Conservation (phyloP, 306 rosid genomes). For the Dicorynia guianensis region DNA sequence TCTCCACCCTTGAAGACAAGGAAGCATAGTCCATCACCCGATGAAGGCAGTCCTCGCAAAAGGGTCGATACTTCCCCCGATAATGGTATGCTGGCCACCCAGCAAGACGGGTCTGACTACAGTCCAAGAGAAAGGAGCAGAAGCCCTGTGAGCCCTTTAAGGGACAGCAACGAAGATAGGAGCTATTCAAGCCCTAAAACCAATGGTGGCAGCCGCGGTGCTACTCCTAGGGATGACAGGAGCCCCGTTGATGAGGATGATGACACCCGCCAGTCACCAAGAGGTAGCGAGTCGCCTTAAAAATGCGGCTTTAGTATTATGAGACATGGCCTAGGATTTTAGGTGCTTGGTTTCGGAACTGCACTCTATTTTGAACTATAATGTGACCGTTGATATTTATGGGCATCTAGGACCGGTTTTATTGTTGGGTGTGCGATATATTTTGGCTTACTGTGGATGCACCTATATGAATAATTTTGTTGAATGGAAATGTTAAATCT, state of each 20-base stretch:
- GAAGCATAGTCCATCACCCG: slow-evolving; percentile 54
- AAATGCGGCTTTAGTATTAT: background rate
- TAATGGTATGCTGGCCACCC: slow-evolving; percentile 39
- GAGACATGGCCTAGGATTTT: background rate
- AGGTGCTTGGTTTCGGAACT: background rate
- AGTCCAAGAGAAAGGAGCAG: slow-evolving; percentile 50
- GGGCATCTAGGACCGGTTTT: background rate
- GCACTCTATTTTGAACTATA: background rate
- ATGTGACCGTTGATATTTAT: background rate
- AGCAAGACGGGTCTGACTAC: slow-evolving; percentile 53
- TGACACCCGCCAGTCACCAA: slow-evolving; percentile 50
- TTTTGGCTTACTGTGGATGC: background rate
- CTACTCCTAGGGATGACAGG: slow-evolving; percentile 58
- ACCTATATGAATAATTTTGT: background rate
- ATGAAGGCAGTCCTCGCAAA: slow-evolving; percentile 48
- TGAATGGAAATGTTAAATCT: background rate
- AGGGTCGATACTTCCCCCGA: slow-evolving; percentile 50
- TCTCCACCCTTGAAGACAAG: slow-evolving; percentile 49
- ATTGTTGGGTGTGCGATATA: background rate
- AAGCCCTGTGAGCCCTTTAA: slow-evolving; percentile 51
- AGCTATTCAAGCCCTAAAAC: slow-evolving; percentile 48
- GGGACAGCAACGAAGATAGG: slow-evolving; percentile 37
- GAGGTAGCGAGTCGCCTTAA: slow-evolving; percentile 60
- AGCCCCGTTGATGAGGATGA: slow-evolving; percentile 65
- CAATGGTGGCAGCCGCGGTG: slow-evolving; percentile 49